Evolutionary conservation across 2,329 filamentous ascomycete species (phyloP).

Genomic region (Pleoardoris graminearum): DNA sequence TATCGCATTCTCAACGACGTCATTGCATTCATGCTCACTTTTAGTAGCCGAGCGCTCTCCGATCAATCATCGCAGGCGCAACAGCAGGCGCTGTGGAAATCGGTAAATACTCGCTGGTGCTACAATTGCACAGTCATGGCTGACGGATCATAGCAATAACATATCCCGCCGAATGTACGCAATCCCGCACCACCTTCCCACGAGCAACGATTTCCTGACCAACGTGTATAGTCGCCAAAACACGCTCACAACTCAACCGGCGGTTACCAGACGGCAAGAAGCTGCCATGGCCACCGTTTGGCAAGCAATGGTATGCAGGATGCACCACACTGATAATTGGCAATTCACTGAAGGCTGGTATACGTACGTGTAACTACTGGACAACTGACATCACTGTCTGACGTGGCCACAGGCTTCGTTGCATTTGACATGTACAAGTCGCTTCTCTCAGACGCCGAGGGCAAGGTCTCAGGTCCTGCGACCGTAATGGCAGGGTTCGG

Average conservation of each 20-base stretch:
- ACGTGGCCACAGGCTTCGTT: conserved; percentile 69
- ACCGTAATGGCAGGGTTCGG: conserved; percentile 94
- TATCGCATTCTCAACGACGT: conserved; percentile 7
- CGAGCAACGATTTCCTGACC: conserved; percentile 16
- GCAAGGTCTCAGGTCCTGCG: conserved; percentile 84
- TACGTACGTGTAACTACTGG: conserved; percentile 65
- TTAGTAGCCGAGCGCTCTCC: conserved; percentile 72
- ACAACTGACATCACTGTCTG: conserved; percentile 9
- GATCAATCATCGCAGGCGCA: conserved; percentile 88
- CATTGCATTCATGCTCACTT: conserved; percentile 9
- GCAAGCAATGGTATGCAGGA: conserved; percentile 93
- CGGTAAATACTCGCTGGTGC: conserved; percentile 55
- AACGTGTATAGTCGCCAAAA: conserved; percentile 75
- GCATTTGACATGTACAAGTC: conserved; percentile 94
- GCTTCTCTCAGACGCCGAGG: conserved; percentile 77
- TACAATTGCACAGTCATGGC: conserved; percentile 2
- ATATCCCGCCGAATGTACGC: conserved; percentile 87
- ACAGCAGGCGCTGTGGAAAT: conserved; percentile 96
- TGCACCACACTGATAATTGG: conserved; percentile 97
- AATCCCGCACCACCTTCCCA: neutral
- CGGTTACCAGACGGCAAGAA: conserved; percentile 80
- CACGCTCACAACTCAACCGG: conserved; percentile 88
- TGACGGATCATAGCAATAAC: conserved; percentile 69
- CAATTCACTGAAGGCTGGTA: conserved; percentile 94
- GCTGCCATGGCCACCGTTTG: conserved; percentile 92